Conservation (phyloP, 257 asterid species). For the Przewalskia tangutica region DNA sequence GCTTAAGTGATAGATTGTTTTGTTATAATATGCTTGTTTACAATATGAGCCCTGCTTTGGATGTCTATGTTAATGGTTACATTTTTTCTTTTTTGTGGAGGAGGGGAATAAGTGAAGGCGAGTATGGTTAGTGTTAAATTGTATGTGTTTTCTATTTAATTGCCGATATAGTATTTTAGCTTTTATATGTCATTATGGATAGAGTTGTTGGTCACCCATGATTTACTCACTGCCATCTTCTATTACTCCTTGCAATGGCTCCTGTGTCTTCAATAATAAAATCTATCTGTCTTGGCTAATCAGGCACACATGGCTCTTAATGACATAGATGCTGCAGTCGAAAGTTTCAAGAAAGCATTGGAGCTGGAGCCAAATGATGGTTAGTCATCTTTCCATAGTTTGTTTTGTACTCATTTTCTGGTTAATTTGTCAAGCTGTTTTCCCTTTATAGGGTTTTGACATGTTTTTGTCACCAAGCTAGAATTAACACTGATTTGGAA, state of each 20-base stretch:
- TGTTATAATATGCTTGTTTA: neutral
- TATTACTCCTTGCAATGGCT: neutral
- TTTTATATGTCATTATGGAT: neutral
- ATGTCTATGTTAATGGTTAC: neutral
- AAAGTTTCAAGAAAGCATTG: conserved; percentile 75
- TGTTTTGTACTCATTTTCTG: neutral
- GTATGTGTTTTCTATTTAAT: neutral
- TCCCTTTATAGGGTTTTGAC: neutral
- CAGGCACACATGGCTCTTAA: conserved; percentile 94
- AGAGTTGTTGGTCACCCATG: neutral
- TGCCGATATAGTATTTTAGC: neutral
- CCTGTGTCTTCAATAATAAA: neutral
- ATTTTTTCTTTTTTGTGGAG: too few relatives aligned
- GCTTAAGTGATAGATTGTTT: neutral
- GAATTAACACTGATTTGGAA: neutral
- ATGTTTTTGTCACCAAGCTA: neutral
- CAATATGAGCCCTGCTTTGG: neutral
- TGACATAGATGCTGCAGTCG: conserved; percentile 85
- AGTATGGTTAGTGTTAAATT: neutral
- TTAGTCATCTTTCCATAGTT: conserved; percentile 19
- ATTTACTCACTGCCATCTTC: neutral
- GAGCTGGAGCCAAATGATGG: conserved; percentile 96
- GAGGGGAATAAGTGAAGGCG: neutral
- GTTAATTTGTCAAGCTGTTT: neutral
- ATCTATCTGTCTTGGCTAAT: neutral